phyloP scores from a whole-genome alignment of 805 yeast genomes.

The Myxozyma melibiosi region DNA sequence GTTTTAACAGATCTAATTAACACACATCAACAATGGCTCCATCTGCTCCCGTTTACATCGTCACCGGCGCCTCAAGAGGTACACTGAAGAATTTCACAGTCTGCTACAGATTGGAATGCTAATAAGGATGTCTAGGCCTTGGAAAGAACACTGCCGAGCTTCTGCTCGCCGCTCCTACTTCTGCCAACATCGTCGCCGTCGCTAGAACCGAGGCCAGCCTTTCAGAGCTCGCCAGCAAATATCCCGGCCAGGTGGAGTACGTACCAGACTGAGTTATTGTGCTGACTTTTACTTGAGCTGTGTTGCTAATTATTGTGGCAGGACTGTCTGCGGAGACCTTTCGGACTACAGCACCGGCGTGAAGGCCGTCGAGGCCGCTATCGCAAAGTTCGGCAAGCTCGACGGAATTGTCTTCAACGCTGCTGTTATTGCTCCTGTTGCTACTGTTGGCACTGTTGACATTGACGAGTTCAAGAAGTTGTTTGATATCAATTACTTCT shows the following conservation, averaged over 20 bases:
- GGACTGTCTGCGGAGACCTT: conserved; percentile 56
- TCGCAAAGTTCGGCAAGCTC: conserved; percentile 52
- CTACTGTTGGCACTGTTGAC: conserved; percentile 53
- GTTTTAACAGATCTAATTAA: too few relatives aligned
- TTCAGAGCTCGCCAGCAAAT: conserved; percentile 47
- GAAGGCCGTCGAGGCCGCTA: conserved; percentile 49
- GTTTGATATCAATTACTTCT: conserved; percentile 77
- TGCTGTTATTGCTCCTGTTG: conserved; percentile 78
- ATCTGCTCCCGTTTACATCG: conserved; percentile 37
- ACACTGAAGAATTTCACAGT: neutral
- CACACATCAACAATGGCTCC: too few relatives aligned
- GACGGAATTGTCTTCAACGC: conserved; percentile 67
- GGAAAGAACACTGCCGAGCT: conserved; percentile 73
- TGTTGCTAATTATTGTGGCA: conserved; percentile 24
- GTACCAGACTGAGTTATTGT: conserved; percentile 21
- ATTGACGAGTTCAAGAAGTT: conserved; percentile 60
- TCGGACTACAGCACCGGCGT: conserved; percentile 44
- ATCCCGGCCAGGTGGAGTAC: conserved; percentile 40
- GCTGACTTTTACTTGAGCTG: too few relatives aligned
- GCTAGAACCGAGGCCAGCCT: conserved; percentile 65
- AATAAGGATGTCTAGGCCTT: conserved; percentile 52
- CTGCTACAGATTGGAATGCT: neutral
- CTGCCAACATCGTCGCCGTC: conserved; percentile 61
- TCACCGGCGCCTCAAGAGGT: conserved; percentile 46
- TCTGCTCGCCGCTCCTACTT: conserved; percentile 45